These are phyloP conservation scores for Colletotrichum tanaceti DNA, from an alignment of 2,329 filamentous ascomycete species.

Conservation along the genomic window DNA sequence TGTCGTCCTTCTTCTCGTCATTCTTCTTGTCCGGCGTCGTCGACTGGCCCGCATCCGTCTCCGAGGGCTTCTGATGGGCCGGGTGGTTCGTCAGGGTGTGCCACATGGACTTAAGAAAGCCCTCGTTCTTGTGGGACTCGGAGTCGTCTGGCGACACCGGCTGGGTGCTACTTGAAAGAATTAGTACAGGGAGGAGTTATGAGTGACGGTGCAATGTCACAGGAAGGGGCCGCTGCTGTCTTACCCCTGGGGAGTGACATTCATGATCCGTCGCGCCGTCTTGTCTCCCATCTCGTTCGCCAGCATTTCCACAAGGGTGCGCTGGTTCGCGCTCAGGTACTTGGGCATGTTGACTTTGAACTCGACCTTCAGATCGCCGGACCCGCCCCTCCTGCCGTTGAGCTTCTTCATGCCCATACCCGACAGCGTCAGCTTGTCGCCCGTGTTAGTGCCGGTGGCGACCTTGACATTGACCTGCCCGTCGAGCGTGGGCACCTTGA, in stretches of 20 bases:
- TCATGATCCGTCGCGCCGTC: constrained; percentile 92
- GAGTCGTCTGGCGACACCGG: constrained; percentile 45
- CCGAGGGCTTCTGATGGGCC: constrained; percentile 59
- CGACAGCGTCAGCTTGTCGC: constrained; percentile 87
- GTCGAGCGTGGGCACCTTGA: constrained; percentile 89
- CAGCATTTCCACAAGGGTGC: constrained; percentile 93
- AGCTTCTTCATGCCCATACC: constrained; percentile 97
- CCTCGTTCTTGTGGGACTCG: constrained; percentile 79
- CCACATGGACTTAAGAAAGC: constrained; percentile 94
- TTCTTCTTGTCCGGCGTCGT: constrained; percentile 42
- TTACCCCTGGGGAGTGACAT: constrained; percentile 70
- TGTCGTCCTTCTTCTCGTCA: constrained; percentile 43
- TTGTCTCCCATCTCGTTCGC: constrained; percentile 96
- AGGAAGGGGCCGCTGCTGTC: constrained; percentile 43
- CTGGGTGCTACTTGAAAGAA: constrained; percentile 27
- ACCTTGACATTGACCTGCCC: constrained; percentile 92
- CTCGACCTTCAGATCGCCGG: constrained; percentile 90
- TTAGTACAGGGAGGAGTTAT: constrained; percentile 15
- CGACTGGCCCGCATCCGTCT: constrained; percentile 44
- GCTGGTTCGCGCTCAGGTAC: constrained; percentile 89
- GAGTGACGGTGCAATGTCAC: background rate
- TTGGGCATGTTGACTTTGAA: constrained; percentile 97
- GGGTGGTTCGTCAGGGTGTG: constrained; percentile 87
- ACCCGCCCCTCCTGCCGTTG: constrained; percentile 71
- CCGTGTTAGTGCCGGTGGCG: constrained; percentile 89